Evolutionary conservation across 768 basidiomycete species (phyloP), one percentile per base, ranked within the genome.

Genomic region (Omphalotus guepiniiformis): DNA sequence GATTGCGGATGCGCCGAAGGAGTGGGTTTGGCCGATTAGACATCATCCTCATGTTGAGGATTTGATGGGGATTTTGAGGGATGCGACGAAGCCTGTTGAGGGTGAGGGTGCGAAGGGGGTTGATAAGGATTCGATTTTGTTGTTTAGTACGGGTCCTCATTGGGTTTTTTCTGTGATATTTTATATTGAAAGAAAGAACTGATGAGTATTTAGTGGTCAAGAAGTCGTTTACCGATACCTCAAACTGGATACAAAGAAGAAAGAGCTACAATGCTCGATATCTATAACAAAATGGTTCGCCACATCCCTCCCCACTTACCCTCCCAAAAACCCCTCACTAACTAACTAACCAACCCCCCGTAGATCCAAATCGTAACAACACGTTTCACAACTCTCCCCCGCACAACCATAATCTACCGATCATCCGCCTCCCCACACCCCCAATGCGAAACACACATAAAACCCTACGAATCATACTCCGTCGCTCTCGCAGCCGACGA

Each of bases 121-220:
- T 12, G 57, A 55, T 11, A 62, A 62, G 37, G 62, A 64, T 41
- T 59, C 62, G 8, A 43, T 64, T n/a, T 47, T 64, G 28, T 18
- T 64, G 26, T 53, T 63, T 51, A 64, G 63, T 40, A 57, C 60
- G 11, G 63, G 63, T n/a, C 58, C 58, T 29, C 57, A 61, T 48
- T 61, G 61, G 51, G 13, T 56, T 50, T 21, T 16, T 18, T 12
- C 5, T n/a, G n/a, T n/a, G n/a, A n/a, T n/a, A n/a, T n/a, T n/a
- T n/a, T n/a, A n/a, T n/a, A n/a, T n/a, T n/a, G n/a, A 39, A 26
- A 51, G 39, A 30, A 38, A n/a, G n/a, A n/a, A n/a, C n/a, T 49
- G 11, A 35, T 16, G 7, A 18, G n/a, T n/a, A n/a, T 32, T 13
- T 22, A 64, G 60, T 64, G 63, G 63, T 64, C 63, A 3, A 49